These are phyloP conservation scores for Cyclotella distinguenda DNA, from an alignment of 108 stramenopile genomes.

Conservation along the genomic window DNA sequence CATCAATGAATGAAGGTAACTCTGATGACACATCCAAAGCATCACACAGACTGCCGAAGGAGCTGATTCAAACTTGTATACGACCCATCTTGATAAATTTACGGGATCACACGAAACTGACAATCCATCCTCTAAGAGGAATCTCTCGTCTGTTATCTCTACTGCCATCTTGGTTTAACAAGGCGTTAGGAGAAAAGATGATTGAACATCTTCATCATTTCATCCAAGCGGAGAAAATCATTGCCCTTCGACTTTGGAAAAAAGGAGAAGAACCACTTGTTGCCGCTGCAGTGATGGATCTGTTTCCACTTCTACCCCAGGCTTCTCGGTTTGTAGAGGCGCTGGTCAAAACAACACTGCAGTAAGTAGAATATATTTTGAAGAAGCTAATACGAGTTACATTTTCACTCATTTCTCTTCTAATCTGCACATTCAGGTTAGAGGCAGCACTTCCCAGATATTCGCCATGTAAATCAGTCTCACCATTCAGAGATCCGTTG, in stretches of 20 bases:
- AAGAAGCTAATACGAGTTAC: background rate
- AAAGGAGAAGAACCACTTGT: constrained; percentile 75
- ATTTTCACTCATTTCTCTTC: background rate
- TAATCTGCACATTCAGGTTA: constrained; percentile 43
- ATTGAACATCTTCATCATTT: constrained; percentile 83
- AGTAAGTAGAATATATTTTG: background rate
- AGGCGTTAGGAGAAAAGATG: constrained; percentile 81
- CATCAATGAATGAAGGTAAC: constrained; percentile 29
- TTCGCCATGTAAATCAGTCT: constrained; percentile 45
- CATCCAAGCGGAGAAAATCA: constrained; percentile 60
- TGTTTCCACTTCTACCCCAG: constrained; percentile 73
- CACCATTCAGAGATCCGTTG: constrained; percentile 75
- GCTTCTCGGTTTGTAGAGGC: constrained; percentile 83
- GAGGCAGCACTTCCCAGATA: constrained; percentile 63
- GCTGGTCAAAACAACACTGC: constrained; percentile 61
- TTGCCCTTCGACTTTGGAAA: constrained; percentile 60
- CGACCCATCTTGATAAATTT: constrained; percentile 79
- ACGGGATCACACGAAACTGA: constrained; percentile 72
- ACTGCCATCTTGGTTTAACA: constrained; percentile 85
- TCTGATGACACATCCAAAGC: constrained; percentile 37
- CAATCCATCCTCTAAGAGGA: constrained; percentile 67
- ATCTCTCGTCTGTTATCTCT: constrained; percentile 69
- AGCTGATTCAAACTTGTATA: constrained; percentile 85
- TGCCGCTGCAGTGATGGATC: constrained; percentile 71
- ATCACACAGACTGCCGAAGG: constrained; percentile 68